phyloP scores from a whole-genome alignment of 1,139 yeast species.

The Meyerozyma sp. region DNA sequence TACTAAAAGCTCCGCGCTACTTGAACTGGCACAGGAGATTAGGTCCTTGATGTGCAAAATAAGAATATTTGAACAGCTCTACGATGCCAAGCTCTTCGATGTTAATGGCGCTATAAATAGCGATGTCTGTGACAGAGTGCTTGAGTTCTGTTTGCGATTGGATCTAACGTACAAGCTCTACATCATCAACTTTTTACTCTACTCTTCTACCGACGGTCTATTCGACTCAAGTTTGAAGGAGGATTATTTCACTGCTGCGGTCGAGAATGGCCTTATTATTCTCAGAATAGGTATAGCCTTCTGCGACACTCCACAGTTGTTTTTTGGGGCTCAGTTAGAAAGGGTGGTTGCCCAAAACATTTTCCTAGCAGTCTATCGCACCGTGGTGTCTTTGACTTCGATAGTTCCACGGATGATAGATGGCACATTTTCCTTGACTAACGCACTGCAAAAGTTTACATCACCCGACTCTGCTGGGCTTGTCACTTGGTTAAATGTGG shows the following conservation, averaged over 20 bases:
- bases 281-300: conserved; percentile 14
- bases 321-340: conserved; percentile 19
- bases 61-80: conserved; percentile 21
- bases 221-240: conserved; percentile 9
- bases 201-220: conserved; percentile 14
- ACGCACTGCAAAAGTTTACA: conserved; percentile 14
- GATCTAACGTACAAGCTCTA: conserved; percentile 10
- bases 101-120: conserved; percentile 3
- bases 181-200: conserved; percentile 15
- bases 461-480: conserved; percentile 21
- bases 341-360: conserved; percentile 15
- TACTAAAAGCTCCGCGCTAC: conserved; percentile 21
- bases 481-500: conserved; percentile 20
- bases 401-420: conserved; percentile 15
- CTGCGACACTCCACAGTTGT: conserved; percentile 10
- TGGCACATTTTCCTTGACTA: conserved; percentile 12
- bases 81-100: background rate
- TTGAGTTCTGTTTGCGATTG: conserved; percentile 14
- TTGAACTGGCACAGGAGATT: conserved; percentile 16
- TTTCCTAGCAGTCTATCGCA: conserved; percentile 9
- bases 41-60: conserved; percentile 20
- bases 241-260: conserved; percentile 12
- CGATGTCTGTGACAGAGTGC: conserved; percentile 14
- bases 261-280: conserved; percentile 16
- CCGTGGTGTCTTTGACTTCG: conserved; percentile 17